Conservation (phyloP, 305 asterid species). For the Fraxinus sp. region DNA sequence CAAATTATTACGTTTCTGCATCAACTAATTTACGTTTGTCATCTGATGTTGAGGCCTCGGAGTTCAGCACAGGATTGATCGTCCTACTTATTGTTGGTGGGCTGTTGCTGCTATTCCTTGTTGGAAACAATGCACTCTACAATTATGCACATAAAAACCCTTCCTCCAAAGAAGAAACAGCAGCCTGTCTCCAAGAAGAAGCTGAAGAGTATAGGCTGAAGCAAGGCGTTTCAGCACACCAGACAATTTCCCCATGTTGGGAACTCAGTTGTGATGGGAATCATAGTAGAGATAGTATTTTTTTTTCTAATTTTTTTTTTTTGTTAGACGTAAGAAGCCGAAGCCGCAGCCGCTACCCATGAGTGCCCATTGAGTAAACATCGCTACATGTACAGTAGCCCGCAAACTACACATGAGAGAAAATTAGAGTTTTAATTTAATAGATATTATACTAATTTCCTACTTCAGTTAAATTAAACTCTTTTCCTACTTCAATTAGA, state of each 20-base stretch:
- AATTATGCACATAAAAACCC: conserved; percentile 69
- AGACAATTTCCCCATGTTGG: conserved; percentile 26
- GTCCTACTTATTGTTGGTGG: conserved; percentile 77
- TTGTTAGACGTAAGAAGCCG: too few relatives aligned
- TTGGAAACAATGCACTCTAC: conserved; percentile 72
- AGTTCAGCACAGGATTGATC: conserved; percentile 84
- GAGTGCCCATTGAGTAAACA: too few relatives aligned
- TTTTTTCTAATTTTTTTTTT: too few relatives aligned
- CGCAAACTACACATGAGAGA: too few relatives aligned
- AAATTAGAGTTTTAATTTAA: too few relatives aligned
- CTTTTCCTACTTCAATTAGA: too few relatives aligned
- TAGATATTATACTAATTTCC: too few relatives aligned
- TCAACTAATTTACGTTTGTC: not conserved
- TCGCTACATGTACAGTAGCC: too few relatives aligned
- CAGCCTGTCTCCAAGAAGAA: conserved; percentile 87
- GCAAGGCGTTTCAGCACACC: conserved; percentile 94
- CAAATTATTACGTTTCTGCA: not conserved
- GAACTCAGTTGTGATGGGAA: not conserved
- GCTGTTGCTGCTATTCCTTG: conserved; percentile 60
- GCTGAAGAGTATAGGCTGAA: conserved; percentile 85
- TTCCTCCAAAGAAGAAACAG: conserved; percentile 88
- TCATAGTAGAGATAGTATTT: not conserved
- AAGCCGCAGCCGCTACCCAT: too few relatives aligned
- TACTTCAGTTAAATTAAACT: too few relatives aligned
- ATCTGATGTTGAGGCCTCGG: conserved; percentile 44